Percentiles rank a stretch among this genome's conserved stretches.
phyloP scores from a whole-genome alignment of 768 basidiomycete species.

The Dioszegia hungarica region DNA sequence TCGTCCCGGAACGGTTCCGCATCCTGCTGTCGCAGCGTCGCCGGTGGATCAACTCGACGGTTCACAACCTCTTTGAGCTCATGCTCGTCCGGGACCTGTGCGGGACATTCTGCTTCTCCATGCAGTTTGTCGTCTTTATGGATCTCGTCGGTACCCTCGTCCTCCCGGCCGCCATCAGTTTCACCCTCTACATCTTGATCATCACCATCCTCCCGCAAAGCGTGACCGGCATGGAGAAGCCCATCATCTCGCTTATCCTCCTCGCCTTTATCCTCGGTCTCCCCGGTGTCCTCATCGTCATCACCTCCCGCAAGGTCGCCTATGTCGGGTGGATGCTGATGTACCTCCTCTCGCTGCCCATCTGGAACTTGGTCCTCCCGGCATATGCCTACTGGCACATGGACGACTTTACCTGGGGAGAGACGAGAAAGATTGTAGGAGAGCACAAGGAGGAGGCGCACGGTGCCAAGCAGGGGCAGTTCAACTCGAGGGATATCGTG shows the following conservation, averaged over 20 bases:
- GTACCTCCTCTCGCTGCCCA: constrained; percentile 83
- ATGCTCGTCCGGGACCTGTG: constrained; percentile 95
- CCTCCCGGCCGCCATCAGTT: constrained; percentile 92
- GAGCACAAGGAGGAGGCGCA: constrained; percentile 63
- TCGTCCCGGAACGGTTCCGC: constrained; percentile 93
- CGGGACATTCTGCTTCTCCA: constrained; percentile 99
- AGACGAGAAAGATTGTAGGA: constrained; percentile 76
- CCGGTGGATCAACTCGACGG: constrained; percentile 99
- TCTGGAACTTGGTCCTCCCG: constrained; percentile 95
- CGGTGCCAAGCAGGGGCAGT: constrained; percentile 94
- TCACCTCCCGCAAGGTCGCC: constrained; percentile 87
- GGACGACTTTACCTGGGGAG: constrained; percentile 78
- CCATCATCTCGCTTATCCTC: constrained; percentile 75
- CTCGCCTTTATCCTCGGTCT: constrained; percentile 92
- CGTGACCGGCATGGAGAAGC: constrained; percentile 57
- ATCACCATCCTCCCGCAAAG: constrained; percentile 71
- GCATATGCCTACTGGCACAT: constrained; percentile 99
- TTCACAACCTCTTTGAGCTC: constrained; percentile 94
- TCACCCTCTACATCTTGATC: constrained; percentile 91
- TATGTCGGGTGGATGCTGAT: constrained; percentile 97
- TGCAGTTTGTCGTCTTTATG: constrained; percentile 99
- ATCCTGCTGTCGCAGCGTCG: constrained; percentile 92
- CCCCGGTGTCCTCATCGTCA: constrained; percentile 88
- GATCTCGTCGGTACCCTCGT: constrained; percentile 94
- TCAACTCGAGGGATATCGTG: constrained; percentile 91